Evolutionary conservation across 345 rosid genomes (phyloP).

Genomic region (Populus alba): DNA sequence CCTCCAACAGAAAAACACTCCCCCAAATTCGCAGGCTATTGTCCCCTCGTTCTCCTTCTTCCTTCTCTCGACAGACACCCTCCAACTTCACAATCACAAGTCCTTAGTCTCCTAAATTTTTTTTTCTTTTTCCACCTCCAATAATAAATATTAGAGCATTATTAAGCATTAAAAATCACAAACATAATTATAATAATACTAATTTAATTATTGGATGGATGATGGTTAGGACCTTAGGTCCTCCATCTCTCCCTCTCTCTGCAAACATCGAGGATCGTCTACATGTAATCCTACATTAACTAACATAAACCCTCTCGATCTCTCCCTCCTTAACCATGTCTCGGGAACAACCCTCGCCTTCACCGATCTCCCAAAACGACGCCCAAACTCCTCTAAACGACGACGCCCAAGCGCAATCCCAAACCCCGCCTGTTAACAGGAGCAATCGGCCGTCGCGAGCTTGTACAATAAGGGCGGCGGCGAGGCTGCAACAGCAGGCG

Average conservation of each 20-base stretch:
- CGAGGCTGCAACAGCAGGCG: constrained; percentile 63
- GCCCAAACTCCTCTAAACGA: constrained; percentile 11
- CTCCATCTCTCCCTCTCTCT: constrained; percentile 22
- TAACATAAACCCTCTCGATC: constrained; percentile 45
- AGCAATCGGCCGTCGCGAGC: constrained; percentile 94
- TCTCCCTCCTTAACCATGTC: constrained; percentile 48
- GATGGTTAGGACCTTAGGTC: constrained; percentile 31
- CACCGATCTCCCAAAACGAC: constrained; percentile 29
- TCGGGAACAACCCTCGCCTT: constrained; percentile 42
- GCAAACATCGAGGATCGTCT: constrained; percentile 33
- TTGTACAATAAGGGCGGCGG: constrained; percentile 81
- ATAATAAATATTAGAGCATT: not conserved
- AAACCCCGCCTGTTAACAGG: constrained; percentile 30
- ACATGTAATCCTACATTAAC: constrained; percentile 34
- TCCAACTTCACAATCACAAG: not conserved
- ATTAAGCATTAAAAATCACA: not conserved
- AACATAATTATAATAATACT: not conserved
- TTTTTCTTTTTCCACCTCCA: not conserved
- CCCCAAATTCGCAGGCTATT: constrained; percentile 6
- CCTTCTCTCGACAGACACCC: not conserved
- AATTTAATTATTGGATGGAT: not conserved
- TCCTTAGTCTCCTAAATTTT: not conserved
- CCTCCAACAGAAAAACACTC: not conserved
- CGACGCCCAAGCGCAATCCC: constrained; percentile 3
- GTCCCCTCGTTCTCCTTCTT: not conserved